Evolutionary conservation across 2,329 filamentous ascomycete genomes (phyloP).

Genomic region (Aspergillus udagawae): DNA sequence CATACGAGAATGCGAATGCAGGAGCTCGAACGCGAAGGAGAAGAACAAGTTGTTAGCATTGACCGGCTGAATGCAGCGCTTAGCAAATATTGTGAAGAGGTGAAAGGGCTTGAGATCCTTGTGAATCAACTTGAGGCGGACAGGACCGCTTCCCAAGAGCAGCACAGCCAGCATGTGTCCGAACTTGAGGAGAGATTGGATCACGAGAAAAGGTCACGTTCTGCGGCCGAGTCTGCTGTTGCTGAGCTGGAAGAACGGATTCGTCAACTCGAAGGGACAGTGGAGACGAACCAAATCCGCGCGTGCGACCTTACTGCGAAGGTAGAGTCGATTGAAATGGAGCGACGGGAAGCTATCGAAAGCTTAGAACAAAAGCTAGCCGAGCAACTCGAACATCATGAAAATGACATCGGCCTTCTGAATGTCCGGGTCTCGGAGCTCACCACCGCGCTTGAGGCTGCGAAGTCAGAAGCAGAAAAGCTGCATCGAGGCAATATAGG

Average conservation of each 20-base stretch:
- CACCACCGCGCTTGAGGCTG: conserved; percentile 35
- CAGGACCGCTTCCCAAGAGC: conserved; percentile 24
- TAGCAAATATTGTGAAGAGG: conserved; percentile 42
- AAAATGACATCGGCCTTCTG: conserved; percentile 35
- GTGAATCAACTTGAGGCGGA: conserved; percentile 41
- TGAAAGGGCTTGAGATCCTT: conserved; percentile 40
- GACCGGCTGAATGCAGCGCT: conserved; percentile 40
- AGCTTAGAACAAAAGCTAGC: conserved; percentile 19
- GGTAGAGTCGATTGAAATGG: conserved; percentile 32
- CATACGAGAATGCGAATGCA: conserved; percentile 42
- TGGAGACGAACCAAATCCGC: conserved; percentile 33
- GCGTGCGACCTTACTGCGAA: conserved; percentile 32
- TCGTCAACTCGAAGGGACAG: conserved; percentile 31
- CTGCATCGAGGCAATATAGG: conserved; percentile 32
- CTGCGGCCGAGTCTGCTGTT: conserved; percentile 33
- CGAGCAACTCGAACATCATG: conserved; percentile 24
- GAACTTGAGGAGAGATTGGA: conserved; percentile 33
- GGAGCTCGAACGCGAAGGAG: conserved; percentile 37
- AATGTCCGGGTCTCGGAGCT: conserved; percentile 42
- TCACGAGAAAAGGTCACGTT: conserved; percentile 30
- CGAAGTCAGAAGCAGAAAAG: conserved; percentile 33
- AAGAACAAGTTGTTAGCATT: conserved; percentile 41
- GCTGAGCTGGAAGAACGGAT: conserved; percentile 33
- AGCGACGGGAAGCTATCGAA: conserved; percentile 22
- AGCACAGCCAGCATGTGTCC: conserved; percentile 27